phyloP scores from a whole-genome alignment of 2,329 filamentous ascomycete species.

The Alternaria ventricosa region DNA sequence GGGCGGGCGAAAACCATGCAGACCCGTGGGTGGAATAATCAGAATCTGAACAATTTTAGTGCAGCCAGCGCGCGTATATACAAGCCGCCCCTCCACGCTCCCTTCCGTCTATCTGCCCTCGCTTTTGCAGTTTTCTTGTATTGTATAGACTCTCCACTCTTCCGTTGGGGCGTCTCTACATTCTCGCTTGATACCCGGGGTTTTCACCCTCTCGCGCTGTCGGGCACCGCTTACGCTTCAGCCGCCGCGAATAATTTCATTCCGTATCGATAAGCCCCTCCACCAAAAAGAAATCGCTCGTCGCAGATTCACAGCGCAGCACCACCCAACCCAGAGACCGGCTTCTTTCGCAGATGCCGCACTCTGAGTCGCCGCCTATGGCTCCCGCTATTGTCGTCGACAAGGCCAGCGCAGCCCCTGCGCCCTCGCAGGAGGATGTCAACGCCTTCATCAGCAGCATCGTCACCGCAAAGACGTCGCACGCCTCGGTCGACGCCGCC shows the following conservation, averaged over 20 bases:
- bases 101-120: conserved; percentile 18
- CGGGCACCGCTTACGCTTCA: conserved; percentile 21
- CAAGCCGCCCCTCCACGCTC: conserved; percentile 20
- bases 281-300: conserved; percentile 30
- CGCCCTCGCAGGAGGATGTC: conserved; percentile 57
- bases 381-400: conserved; percentile 55
- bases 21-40: conserved; percentile 28
- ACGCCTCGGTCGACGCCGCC: conserved; percentile 65
- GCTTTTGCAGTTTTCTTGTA: conserved; percentile 25
- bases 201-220: conserved; percentile 15
- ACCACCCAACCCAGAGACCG: conserved; percentile 2
- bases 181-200: conserved; percentile 27
- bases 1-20: conserved; percentile 29
- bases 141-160: conserved; percentile 42
- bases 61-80: conserved; percentile 28
- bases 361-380: conserved; percentile 59
- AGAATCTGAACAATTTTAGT: conserved; percentile 19
- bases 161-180: conserved; percentile 31
- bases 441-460: conserved; percentile 52
- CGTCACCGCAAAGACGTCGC: conserved; percentile 60
- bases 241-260: conserved; percentile 11
- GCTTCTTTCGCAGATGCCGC: conserved; percentile 52
- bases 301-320: conserved; percentile 6
- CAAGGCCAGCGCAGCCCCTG: conserved; percentile 50
- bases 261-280: conserved; percentile 44